Base-by-base conservation (phyloP, 116 monocot species). In the Iris pallida region DNA sequence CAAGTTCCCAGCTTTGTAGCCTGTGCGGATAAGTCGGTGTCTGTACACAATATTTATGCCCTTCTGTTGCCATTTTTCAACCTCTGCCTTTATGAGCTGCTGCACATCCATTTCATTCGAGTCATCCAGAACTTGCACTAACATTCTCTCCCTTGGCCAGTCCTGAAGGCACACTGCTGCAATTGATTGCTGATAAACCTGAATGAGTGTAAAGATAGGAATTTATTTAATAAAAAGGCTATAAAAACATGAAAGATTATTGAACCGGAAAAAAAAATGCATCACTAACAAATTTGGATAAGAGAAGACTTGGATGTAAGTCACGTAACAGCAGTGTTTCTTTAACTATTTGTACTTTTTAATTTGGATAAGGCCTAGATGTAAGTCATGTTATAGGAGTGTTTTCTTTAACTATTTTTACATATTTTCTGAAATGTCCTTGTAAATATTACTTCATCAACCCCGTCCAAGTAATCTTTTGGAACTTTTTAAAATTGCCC, bases 111-210 rank as follows among this genome's bases (percentile, higher is more conserved):
- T 65, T 55, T 87, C 87, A 70, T 87, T 83, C 15, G 87, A 87
- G 56, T 87, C 87, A 70, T 87, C 87, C n/a, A 87, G 53, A 20
- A 87, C 77, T 48, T 87, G 87, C 45, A 87, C 57, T 41, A 87
- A 83, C 83, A 87, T 83, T 78, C 72, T 87, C 67, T 80, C 83
- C 74, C 69, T 83, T 57, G 87, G 87, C 87, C 87, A 87, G 63
- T 87, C 83, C 55, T 78, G 87, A 17, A 78, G 67, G 47, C 87
- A 87, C 10, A 83, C 78, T 60, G 87, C 83, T 53, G 80, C 87
- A 53, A 87, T 87, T 0, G 87, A 87, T 60, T 87, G 87, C 47
- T 78, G 80, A 61, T 87, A 87, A 14, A 87, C 87, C 87, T 87
- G 75, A 13, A 16, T 7, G n/a, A 40, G 30, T 30, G 30, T 30